A percentile compares a stretch with the other conserved stretches of the same genome.
Conservation (phyloP, 148 eudicot genomes). For the Chenopodium album region DNA sequence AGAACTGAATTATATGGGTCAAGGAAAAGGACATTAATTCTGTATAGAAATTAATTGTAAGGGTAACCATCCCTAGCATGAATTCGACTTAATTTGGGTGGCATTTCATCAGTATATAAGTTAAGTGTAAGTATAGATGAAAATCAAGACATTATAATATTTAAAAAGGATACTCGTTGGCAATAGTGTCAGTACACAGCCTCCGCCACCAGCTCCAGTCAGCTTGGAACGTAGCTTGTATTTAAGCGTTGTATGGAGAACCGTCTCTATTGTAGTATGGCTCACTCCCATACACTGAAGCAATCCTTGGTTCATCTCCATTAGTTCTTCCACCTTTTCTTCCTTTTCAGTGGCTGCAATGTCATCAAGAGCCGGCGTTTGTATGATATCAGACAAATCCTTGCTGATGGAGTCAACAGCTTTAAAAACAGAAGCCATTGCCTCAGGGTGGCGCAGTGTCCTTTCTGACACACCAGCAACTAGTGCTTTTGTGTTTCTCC, state of each 20-base stretch:
- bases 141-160: background rate
- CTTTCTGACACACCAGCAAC: conserved; percentile 91
- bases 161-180: conserved; percentile 77
- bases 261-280: conserved; percentile 88
- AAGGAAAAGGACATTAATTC: conserved; percentile 29
- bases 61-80: background rate
- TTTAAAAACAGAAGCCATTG: conserved; percentile 72
- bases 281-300: conserved; percentile 99
- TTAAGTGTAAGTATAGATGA: background rate
- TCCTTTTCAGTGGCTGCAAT: conserved; percentile 60
- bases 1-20: conserved; percentile 55
- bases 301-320: conserved; percentile 97
- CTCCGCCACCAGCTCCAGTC: conserved; percentile 99
- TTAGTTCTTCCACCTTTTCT: conserved; percentile 72
- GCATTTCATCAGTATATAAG: background rate
- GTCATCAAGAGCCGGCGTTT: conserved; percentile 58
- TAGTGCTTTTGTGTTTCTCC: conserved; percentile 93
- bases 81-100: background rate
- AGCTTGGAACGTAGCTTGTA: conserved; percentile 81
- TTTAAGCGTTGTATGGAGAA: conserved; percentile 71
- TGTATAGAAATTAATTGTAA: background rate
- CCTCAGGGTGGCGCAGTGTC: conserved; percentile 58
- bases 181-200: conserved; percentile 85
- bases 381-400: conserved; percentile 68
- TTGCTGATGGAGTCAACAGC: conserved; percentile 94